Base-by-base conservation (phyloP, 495 filamentous ascomycete species). In the Bathelium albidoporum region DNA sequence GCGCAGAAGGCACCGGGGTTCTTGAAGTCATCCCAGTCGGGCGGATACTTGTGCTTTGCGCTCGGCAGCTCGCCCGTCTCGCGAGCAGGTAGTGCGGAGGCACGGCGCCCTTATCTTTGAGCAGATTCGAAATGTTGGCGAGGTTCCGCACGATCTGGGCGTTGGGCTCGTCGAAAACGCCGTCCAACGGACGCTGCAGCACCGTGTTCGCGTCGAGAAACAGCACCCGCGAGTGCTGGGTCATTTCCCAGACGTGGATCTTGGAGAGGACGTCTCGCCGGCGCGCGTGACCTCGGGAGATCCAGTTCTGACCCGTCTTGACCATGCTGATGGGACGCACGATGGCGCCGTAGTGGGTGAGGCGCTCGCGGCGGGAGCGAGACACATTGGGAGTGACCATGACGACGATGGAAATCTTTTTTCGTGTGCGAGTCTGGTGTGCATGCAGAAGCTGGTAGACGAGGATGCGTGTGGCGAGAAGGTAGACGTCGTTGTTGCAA, bases 121-220 rank as follows among this genome's bases (percentile, higher is more conserved):
- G 55, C 11, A 31, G 28, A 22, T 29, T 24, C 3, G 43, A 11
- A 18, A 49, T 49, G 18, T 49, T 49, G 43, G 3, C 20, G 5
- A 59, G 55, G 12, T 12, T 59, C 4, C 11, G 55, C 2, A 59
- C 29, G 28, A 59, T 31, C 16, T 59, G 55, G 55, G 55, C 55
- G 12, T 59, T 36, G n/a, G 59, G 59, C 18, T 59, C 59, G 39
- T 61, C 59, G 59, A 61, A 61, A 18, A 61, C 2, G 0, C 59
- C 59, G 24, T 61, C 59, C 11, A 61, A 32, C 0, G 59, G 59
- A 0, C 3, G 4, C 31, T 28, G 5, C 1, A 61, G 4, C 12
- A 61, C 24, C 3, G 59, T 61, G 39, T 61, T 32, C 0, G 12
- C 32, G 39, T 61, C 59, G 4, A 61, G 32, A 9, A 61, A 16